phyloP scores from a whole-genome alignment of 2,329 filamentous ascomycete species.

The Sphaerulina musiva region DNA sequence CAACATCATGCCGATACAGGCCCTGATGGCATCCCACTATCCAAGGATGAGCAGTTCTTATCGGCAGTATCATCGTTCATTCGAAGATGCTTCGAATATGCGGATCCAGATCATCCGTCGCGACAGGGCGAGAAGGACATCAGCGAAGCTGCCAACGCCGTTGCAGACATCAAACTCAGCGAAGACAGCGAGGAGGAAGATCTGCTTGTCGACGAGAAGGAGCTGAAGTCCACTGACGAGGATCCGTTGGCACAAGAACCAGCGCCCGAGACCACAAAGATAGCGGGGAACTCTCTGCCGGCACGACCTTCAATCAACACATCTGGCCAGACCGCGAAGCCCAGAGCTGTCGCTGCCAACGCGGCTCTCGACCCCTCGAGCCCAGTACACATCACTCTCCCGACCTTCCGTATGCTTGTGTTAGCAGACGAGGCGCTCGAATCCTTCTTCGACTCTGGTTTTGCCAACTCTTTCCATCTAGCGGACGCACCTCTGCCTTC shows the following conservation, averaged over 20 bases:
- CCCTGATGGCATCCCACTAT: slow-evolving; percentile 35
- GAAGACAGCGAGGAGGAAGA: slow-evolving; percentile 58
- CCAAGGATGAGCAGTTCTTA: slow-evolving; percentile 77
- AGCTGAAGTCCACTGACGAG: slow-evolving; percentile 21
- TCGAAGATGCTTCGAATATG: slow-evolving; percentile 92
- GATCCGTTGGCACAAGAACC: slow-evolving; percentile 3
- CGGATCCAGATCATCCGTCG: slow-evolving; percentile 66
- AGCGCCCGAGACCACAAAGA: background rate
- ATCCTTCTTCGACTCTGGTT: slow-evolving; percentile 94
- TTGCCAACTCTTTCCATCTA: slow-evolving; percentile 86
- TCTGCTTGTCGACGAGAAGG: slow-evolving; percentile 48
- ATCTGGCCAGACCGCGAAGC: slow-evolving; percentile 34
- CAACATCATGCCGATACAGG: slow-evolving; percentile 19
- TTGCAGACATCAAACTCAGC: slow-evolving; percentile 66
- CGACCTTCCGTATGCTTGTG: slow-evolving; percentile 97
- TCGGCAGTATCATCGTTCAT: slow-evolving; percentile 95
- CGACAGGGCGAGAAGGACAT: slow-evolving; percentile 31
- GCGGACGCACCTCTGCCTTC: slow-evolving; percentile 55
- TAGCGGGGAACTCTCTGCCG: slow-evolving; percentile 24
- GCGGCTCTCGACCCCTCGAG: slow-evolving; percentile 86
- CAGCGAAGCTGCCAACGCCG: slow-evolving; percentile 33
- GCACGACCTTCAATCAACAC: slow-evolving; percentile 27
- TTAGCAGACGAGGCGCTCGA: slow-evolving; percentile 92
- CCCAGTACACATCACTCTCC: slow-evolving; percentile 88
- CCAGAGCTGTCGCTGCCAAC: slow-evolving; percentile 72